phyloP scores from a whole-genome alignment of 805 yeast species.

The Suhomyces pyralidae region DNA sequence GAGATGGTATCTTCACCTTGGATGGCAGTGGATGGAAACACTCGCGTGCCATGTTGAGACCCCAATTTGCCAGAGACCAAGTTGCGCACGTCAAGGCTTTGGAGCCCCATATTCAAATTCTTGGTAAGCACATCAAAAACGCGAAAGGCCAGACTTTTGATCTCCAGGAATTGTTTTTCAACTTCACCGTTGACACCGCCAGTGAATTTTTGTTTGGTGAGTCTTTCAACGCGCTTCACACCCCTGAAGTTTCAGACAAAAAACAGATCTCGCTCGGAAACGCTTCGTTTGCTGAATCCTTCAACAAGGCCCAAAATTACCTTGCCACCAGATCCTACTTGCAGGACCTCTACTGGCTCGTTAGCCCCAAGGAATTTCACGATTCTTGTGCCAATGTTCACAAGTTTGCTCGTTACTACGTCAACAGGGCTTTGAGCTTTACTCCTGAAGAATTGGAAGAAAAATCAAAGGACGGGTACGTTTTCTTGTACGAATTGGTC shows the following conservation, averaged over 20 bases:
- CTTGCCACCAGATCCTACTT: constrained; percentile 35
- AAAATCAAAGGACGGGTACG: constrained; percentile 18
- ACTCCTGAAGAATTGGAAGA: constrained; percentile 15
- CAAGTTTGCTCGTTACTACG: constrained; percentile 20
- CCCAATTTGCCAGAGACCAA: constrained; percentile 27
- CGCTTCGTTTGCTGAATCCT: constrained; percentile 32
- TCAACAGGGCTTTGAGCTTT: constrained; percentile 11
- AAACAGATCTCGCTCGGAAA: constrained; percentile 14
- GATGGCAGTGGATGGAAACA: constrained; percentile 30
- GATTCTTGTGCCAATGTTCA: constrained; percentile 30
- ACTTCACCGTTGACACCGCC: constrained; percentile 38
- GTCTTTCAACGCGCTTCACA: constrained; percentile 28
- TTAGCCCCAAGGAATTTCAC: constrained; percentile 26
- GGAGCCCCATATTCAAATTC: constrained; percentile 21
- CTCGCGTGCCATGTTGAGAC: constrained; percentile 26
- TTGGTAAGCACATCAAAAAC: constrained; percentile 14
- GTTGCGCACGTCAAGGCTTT: constrained; percentile 23
- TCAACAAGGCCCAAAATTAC: constrained; percentile 31
- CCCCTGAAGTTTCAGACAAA: constrained; percentile 13
- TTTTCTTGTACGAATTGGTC: constrained; percentile 27
- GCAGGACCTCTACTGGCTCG: constrained; percentile 19
- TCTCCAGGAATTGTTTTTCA: constrained; percentile 32
- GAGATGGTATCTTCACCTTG: constrained; percentile 27
- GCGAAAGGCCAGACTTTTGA: constrained; percentile 27
- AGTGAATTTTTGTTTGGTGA: constrained; percentile 44